Evolutionary conservation across 148 eudicot genomes (phyloP).

Genomic region (Silene uniflora): DNA sequence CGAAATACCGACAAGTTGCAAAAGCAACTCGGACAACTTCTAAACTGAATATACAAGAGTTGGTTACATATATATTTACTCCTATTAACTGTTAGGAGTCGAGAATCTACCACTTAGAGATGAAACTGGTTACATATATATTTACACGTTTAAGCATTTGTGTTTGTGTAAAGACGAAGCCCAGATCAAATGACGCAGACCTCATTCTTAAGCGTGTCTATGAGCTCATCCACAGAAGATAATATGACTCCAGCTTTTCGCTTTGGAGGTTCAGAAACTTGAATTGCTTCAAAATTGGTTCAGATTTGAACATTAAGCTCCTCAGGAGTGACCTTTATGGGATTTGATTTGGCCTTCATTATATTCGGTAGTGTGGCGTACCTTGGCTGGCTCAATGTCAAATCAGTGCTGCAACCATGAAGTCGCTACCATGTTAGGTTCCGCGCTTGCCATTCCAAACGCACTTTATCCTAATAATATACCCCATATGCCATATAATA

Average conservation of each 20-base stretch:
- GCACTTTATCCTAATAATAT: too few relatives aligned
- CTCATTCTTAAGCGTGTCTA: slow-evolving; percentile 90
- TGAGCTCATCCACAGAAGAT: slow-evolving; percentile 83
- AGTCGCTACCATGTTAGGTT: too few relatives aligned
- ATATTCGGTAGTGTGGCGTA: slow-evolving; percentile 93
- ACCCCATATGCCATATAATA: too few relatives aligned
- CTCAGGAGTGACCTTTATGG: slow-evolving; percentile 59
- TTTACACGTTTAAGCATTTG: too few relatives aligned
- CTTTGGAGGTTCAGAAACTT: slow-evolving; percentile 91
- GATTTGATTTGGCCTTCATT: slow-evolving; percentile 89
- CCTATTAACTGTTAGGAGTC: too few relatives aligned
- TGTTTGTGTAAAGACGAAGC: not conserved
- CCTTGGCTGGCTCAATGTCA: slow-evolving; percentile 97
- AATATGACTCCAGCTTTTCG: slow-evolving; percentile 85
- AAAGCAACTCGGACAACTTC: too few relatives aligned
- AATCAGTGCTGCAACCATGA: slow-evolving; percentile 93
- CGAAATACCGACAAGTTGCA: too few relatives aligned
- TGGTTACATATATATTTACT: too few relatives aligned
- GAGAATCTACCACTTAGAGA: too few relatives aligned
- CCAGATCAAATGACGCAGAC: slow-evolving; percentile 63
- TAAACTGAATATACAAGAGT: too few relatives aligned
- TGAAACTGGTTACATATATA: too few relatives aligned
- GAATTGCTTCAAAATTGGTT: slow-evolving; percentile 66
- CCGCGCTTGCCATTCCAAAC: too few relatives aligned
- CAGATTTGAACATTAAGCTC: slow-evolving; percentile 71